A percentile compares a stretch with the other conserved stretches of the same genome.
Conservation (phyloP, 148 eudicot genomes). For the Fagopyrum tataricum region DNA sequence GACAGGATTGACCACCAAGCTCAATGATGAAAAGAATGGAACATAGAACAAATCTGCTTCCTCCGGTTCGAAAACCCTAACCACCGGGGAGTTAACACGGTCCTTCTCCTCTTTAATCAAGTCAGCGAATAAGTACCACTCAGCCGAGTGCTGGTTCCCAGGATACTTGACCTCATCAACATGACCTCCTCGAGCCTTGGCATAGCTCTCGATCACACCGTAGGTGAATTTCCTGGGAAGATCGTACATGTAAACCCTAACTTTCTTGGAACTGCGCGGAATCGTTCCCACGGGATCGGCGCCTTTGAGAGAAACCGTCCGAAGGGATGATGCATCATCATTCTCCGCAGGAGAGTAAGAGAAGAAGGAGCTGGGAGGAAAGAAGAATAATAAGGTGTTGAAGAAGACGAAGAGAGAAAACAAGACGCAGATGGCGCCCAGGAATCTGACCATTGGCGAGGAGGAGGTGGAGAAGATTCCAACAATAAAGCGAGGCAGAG, state of each 20-base stretch:
- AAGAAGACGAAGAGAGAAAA: conserved; percentile 27
- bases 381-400: conserved; percentile 20
- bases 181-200: conserved; percentile 39
- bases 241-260: conserved; percentile 68
- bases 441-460: conserved; percentile 16
- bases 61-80: conserved; percentile 67
- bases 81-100: conserved; percentile 32
- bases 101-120: conserved; percentile 25
- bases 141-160: conserved; percentile 85
- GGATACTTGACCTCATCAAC: conserved; percentile 54
- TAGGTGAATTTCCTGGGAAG: conserved; percentile 69
- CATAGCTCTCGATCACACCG: conserved; percentile 83
- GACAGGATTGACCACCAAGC: conserved; percentile 65
- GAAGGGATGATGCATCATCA: neutral
- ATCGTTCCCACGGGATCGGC: neutral
- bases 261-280: conserved; percentile 7
- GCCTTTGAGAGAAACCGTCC: neutral
- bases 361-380: conserved; percentile 6
- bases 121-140: conserved; percentile 75
- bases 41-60: conserved; percentile 88
- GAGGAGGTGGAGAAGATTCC: conserved; percentile 1
- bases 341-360: neutral
- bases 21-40: conserved; percentile 86
- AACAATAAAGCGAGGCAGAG: neutral
- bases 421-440: conserved; percentile 23